Evolutionary conservation across 768 basidiomycete genomes (phyloP), one percentile per base, ranked within the genome.

Genomic region (Boletus pseudopeckii): DNA sequence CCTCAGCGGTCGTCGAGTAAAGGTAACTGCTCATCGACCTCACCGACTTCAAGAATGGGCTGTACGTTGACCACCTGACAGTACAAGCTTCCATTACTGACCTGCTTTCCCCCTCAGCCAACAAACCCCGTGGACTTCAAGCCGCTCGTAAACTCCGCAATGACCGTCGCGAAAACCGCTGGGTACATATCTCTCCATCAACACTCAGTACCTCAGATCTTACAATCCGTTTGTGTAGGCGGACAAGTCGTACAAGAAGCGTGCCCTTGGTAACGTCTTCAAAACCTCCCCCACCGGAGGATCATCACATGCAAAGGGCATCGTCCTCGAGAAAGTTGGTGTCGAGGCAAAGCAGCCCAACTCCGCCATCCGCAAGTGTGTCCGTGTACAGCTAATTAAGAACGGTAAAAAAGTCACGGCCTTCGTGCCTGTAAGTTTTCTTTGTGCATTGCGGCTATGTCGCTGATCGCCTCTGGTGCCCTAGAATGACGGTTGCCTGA

Each of bases 391-490:
- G 70, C 82, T 99, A 64, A 98, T 99, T 75, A 99, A 99, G 85
- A 99, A 99, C 80, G 97, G 97, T 63, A 99, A 99, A 88, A 98
- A 98, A 75, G 96, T 99, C 72, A 98, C 96, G 59, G 97, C 97
- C 69, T 99, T 99, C 87, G 97, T 98, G 38, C 96, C 96, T 58
- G 92, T 92, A 66, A 63, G 91, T 83, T 41, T 15, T 45, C 37
- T 33, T 33, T 42, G 38, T 26, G 17, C 8, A 14, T 53, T 33
- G 17, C 41, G 18, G 33, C 32, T 13, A 20, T 10, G 20, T 42
- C 17, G 6, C 48, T 68, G 20, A 57, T 52, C 43, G 17, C 26
- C 44, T 57, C 50, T 38, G 18, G 37, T 43, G 32, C 14, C 18
- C 30, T 67, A 92, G 91, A 94, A 93, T 72, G 93, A 97, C 69